Evolutionary conservation across 305 asterid genomes (phyloP), one percentile per base, ranked within the genome.

Genomic region (Striga hermonthica): DNA sequence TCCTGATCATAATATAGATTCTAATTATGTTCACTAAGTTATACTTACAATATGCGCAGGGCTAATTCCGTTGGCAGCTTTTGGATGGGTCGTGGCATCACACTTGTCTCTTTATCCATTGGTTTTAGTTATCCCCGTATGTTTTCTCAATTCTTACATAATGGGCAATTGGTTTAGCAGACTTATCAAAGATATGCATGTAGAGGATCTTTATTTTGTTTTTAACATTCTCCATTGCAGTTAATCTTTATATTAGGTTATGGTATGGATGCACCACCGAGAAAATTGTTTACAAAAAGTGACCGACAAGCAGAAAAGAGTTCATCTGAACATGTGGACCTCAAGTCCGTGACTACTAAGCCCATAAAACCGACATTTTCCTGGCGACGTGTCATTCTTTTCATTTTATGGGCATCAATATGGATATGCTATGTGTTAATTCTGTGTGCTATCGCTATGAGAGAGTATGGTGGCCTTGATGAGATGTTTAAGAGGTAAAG

Each of bases 81-180:
- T 90, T 82, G 98, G 98, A 70, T 92, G 98, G 97, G 91, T 85
- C 55, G 9, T 90, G 57, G 90, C 97, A 62, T 82, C 95, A 22
- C 98, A 92, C 82, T 79, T 92, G 70, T 90, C 97, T 68, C 91
- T 92, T 48, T 92, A 92, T 74, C 98, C 97, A 55, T 61, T 80
- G 61, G 67, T 84, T 70, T 75, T 92, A 57, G 71, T 87, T 68
- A 77, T 92, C 70, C 98, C 96, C 79, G 98, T 92, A 87, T 69
- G 84, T 76, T 57, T 64, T 70, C 56, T 16, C 4, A 22, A 22
- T 22, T 22, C 31, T 22, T 13, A 15, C 8, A 13, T 41, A 55
- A 68, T 34, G 47, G 31, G 7, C 60, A 59, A 40, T 59, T 45
- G 41, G 58, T 55, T 62, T 14, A 44, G 31, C 38, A 41, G 49